Conservation (phyloP, 2,329 filamentous ascomycete genomes). For the Pseudocercospora fuligena region DNA sequence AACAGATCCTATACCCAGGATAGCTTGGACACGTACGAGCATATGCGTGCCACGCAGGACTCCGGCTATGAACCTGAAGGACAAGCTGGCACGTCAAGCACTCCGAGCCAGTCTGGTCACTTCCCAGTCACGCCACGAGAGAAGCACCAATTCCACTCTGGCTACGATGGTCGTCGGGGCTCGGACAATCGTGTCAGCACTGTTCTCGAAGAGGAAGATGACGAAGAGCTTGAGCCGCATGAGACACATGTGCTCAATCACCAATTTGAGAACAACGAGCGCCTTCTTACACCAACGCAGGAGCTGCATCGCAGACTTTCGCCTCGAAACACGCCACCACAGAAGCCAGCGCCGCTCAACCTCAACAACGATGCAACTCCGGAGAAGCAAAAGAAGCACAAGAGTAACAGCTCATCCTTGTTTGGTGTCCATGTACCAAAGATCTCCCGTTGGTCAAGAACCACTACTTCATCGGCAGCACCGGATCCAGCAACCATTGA, state of each 20-base stretch:
- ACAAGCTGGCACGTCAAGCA: constrained; percentile 74
- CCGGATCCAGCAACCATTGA: constrained; percentile 38
- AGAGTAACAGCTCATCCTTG: constrained; percentile 78
- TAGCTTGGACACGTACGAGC: constrained; percentile 71
- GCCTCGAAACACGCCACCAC: constrained; percentile 58
- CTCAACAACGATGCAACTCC: constrained; percentile 66
- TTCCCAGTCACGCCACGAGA: constrained; percentile 48
- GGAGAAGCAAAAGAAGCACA: constrained; percentile 84
- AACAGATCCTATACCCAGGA: constrained; percentile 37
- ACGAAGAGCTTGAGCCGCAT: constrained; percentile 76
- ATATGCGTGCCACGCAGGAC: constrained; percentile 71
- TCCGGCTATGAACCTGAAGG: constrained; percentile 83
- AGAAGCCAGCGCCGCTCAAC: constrained; percentile 45
- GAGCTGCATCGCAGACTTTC: constrained; percentile 50
- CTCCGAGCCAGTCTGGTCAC: constrained; percentile 76
- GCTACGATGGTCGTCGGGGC: constrained; percentile 57
- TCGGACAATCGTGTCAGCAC: constrained; percentile 87
- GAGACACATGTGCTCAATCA: constrained; percentile 53
- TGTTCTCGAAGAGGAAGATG: constrained; percentile 81
- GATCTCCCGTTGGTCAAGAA: constrained; percentile 97
- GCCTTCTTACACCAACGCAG: constrained; percentile 64
- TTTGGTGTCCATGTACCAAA: constrained; percentile 69
- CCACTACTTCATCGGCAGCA: constrained; percentile 84
- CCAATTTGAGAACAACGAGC: constrained; percentile 64
- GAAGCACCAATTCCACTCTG: constrained; percentile 51